Base-by-base conservation (phyloP, 176 grass and related monocot genomes). In the Cenchrus purpureus region DNA sequence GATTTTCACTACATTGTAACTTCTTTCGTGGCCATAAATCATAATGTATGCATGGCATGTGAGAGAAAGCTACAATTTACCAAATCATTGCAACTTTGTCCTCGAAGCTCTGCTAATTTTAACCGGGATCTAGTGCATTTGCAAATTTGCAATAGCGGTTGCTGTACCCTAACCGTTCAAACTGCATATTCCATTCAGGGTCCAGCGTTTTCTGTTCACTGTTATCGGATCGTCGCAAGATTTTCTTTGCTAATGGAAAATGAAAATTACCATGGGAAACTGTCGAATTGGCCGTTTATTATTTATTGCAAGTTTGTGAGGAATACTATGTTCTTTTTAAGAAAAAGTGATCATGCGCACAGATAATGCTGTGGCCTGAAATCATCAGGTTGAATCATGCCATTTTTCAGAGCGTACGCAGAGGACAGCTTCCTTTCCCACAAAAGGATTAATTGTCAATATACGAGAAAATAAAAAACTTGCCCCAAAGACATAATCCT, bases 141-240 rank as follows among this genome's bases (percentile, higher is more conserved):
- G 69, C 44, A 50, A 28, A 13, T 45, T 50, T 50, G 69, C 44
- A 50, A 28, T 15, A 29, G 45, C n/a, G 6, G 70, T 51, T 73
- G 11, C n/a, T 51, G n/a, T 2, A 73, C 28, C 12, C 28, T 45
- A 72, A 72, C 45, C 11, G n/a, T 72, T 50, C n/a, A 72, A 72
- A 72, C 68, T 50, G 28, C 48, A 63, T 16, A 76, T 40, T 46
- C n/a, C 34, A 67, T 61, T 68, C 45, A 17, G 74, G 10, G 60
- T 60, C 60, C 43, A 50, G 51, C 6, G 29, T 50, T 88, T 51
- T 3, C 40, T 89, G 59, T 51, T 81, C 40, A 17, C 15, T 54
- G 4, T 55, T 42, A 76, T 3, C 32, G 20, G 58, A 76, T 42
- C 1, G 8, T 40, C 14, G 10, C 64, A 76, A 67, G 6, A 19